Evolutionary conservation across 163 green algal genomes (phyloP), one percentile per base, ranked within the genome.

Genomic region (Chlorella variabilis): DNA sequence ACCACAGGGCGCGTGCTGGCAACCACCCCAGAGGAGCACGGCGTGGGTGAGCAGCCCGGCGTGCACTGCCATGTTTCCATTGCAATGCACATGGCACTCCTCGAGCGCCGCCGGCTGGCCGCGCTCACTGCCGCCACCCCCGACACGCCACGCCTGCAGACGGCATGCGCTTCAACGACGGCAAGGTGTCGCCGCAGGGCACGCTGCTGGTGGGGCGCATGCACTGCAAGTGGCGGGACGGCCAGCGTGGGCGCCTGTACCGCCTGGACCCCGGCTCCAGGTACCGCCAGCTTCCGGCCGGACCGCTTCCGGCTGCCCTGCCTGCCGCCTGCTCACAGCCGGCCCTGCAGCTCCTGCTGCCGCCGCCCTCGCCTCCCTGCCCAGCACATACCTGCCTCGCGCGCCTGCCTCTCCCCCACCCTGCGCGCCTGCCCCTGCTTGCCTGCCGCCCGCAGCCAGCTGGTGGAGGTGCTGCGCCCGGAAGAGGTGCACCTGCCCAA

Each of bases 81-180:
- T 54, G 45, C 11, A 54, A 54, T 11, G 11, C 45, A 23, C 11
- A 23, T 54, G 45, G 11, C n/a, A n/a, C n/a, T n/a, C n/a, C n/a
- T n/a, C n/a, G n/a, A n/a, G n/a, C n/a, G n/a, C n/a, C n/a, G n/a
- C n/a, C n/a, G n/a, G n/a, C n/a, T n/a, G n/a, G n/a, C n/a, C n/a
- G n/a, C n/a, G n/a, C 67, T 36, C 29, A 42, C 31, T 23, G 4
- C 18, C 36, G 2, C 65, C 36, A 9, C 36, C 29, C 48, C 33
- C 31, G 48, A 48, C 5, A 4, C 20, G 9, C 34, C 8, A 13
- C 63, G 23, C 51, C 18, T 51, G 75, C 79, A 78, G 81, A 86
- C 8, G 48, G 39, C 34, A 85, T 83, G 15, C 80, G 88, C 0
- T 91, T 91, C 80, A 92, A 92, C 31, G 88, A 92, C 75, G 86